Conservation (phyloP, 805 yeast species). For the Candida sonorensis region DNA sequence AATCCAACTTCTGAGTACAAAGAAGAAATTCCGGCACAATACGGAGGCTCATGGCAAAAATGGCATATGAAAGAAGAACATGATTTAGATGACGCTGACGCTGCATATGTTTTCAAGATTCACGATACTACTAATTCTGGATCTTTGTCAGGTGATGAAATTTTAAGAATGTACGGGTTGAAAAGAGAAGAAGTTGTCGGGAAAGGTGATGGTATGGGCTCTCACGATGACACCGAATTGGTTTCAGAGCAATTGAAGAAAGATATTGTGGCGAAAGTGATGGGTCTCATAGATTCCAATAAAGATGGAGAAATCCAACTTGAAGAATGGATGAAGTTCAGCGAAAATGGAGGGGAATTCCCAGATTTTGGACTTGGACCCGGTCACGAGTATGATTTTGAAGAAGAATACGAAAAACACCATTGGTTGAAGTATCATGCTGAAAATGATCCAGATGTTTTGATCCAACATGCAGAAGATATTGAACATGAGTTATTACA, state of each 20-base stretch:
- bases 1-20: slow-evolving; percentile 24
- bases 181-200: slow-evolving; percentile 69
- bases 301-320: slow-evolving; percentile 56
- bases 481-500: slow-evolving; percentile 80
- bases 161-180: slow-evolving; percentile 76
- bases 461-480: slow-evolving; percentile 78
- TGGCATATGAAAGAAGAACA: slow-evolving; percentile 95
- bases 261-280: slow-evolving; percentile 47
- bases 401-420: slow-evolving; percentile 87
- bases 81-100: slow-evolving; percentile 63
- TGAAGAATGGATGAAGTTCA: slow-evolving; percentile 65
- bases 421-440: slow-evolving; percentile 84
- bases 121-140: slow-evolving; percentile 70
- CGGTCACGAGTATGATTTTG: slow-evolving; percentile 84
- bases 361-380: slow-evolving; percentile 94
- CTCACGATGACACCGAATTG: slow-evolving; percentile 57
- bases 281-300: slow-evolving; percentile 58
- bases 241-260: slow-evolving; percentile 50
- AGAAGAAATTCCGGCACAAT: slow-evolving; percentile 40
- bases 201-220: slow-evolving; percentile 85
- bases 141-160: slow-evolving; percentile 50
- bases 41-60: slow-evolving; percentile 60
- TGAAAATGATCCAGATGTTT: slow-evolving; percentile 76
- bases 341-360: slow-evolving; percentile 56
- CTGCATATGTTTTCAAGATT: slow-evolving; percentile 67